Conservation (phyloP, 371 early-diverging fungal species). For the Rhizomucor pusillus region DNA sequence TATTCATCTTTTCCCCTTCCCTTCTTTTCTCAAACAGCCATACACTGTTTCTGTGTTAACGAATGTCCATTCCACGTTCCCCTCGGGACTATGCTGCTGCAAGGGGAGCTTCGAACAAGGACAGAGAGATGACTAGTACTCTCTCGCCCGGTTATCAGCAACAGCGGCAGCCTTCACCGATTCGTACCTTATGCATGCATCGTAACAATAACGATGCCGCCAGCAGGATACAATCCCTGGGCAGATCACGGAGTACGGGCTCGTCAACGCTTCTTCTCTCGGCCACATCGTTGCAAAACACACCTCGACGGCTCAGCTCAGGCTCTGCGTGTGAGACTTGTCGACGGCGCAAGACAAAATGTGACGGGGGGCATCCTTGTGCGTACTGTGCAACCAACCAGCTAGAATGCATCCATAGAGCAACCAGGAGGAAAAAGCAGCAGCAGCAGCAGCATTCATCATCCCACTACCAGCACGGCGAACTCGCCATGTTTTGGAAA, state of each 20-base stretch:
- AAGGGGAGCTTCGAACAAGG: too few relatives aligned
- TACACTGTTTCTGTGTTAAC: too few relatives aligned
- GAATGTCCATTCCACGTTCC: too few relatives aligned
- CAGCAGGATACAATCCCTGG: not conserved
- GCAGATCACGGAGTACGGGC: not conserved
- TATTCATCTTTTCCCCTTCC: too few relatives aligned
- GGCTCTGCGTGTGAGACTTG: conserved; percentile 54
- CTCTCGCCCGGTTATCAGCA: too few relatives aligned
- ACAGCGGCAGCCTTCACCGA: too few relatives aligned
- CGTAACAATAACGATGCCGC: too few relatives aligned
- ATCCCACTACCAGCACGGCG: not conserved
- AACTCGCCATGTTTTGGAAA: not conserved
- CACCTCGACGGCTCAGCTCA: conserved; percentile 41
- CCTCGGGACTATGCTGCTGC: too few relatives aligned
- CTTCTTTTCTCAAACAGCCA: too few relatives aligned
- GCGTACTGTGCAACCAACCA: conserved; percentile 40
- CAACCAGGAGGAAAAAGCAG: conserved; percentile 16
- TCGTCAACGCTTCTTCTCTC: conserved; percentile 1
- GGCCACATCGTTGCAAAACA: not conserved
- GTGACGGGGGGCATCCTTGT: conserved; percentile 49
- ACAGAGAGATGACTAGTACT: too few relatives aligned
- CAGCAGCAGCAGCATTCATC: not conserved
- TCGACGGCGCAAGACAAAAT: conserved; percentile 50
- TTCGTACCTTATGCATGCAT: too few relatives aligned
- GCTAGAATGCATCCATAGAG: conserved; percentile 40